phyloP scores from a whole-genome alignment of 352 stramenopile genomes.

The Pythium biforme region DNA sequence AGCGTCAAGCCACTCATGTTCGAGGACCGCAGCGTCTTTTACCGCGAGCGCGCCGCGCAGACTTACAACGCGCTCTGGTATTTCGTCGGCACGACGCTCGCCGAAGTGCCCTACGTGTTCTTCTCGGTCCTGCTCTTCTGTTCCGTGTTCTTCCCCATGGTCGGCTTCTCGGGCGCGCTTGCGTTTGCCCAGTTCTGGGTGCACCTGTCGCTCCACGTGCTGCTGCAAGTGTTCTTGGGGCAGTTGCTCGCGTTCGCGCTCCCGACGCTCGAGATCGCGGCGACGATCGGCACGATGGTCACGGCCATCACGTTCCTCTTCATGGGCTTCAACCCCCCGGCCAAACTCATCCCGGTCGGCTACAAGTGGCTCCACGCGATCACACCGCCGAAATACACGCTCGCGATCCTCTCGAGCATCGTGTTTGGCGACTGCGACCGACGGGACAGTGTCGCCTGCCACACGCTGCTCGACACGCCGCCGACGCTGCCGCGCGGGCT shows the following conservation, averaged over 20 bases:
- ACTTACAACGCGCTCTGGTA: slow-evolving; percentile 78
- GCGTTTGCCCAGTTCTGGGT: slow-evolving; percentile 58
- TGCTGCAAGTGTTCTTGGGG: slow-evolving; percentile 59
- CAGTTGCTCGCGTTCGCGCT: slow-evolving; percentile 65
- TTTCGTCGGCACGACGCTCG: slow-evolving; percentile 55
- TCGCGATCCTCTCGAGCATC: slow-evolving; percentile 21
- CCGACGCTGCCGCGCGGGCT: slow-evolving; percentile 28
- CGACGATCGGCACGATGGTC: slow-evolving; percentile 35
- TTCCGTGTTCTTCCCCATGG: slow-evolving; percentile 72
- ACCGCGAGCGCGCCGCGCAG: slow-evolving; percentile 66
- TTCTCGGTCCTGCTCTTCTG: slow-evolving; percentile 35
- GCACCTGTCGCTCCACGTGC: slow-evolving; percentile 51
- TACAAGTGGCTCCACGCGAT: slow-evolving; percentile 65
- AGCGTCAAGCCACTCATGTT: slow-evolving; percentile 65
- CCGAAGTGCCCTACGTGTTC: slow-evolving; percentile 60
- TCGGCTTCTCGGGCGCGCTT: slow-evolving; percentile 35
- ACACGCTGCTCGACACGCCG: slow-evolving; percentile 33
- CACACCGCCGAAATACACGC: slow-evolving; percentile 27
- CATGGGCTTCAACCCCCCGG: slow-evolving; percentile 69
- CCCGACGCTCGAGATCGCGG: slow-evolving; percentile 41
- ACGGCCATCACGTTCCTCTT: slow-evolving; percentile 68
- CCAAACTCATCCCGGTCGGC: slow-evolving; percentile 39
- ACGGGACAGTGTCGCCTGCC: slow-evolving; percentile 40
- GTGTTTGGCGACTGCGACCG: slow-evolving; percentile 32
- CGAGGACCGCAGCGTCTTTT: slow-evolving; percentile 63